Base-by-base conservation (phyloP, 2,329 filamentous ascomycete genomes). In the Xylariales sp. region DNA sequence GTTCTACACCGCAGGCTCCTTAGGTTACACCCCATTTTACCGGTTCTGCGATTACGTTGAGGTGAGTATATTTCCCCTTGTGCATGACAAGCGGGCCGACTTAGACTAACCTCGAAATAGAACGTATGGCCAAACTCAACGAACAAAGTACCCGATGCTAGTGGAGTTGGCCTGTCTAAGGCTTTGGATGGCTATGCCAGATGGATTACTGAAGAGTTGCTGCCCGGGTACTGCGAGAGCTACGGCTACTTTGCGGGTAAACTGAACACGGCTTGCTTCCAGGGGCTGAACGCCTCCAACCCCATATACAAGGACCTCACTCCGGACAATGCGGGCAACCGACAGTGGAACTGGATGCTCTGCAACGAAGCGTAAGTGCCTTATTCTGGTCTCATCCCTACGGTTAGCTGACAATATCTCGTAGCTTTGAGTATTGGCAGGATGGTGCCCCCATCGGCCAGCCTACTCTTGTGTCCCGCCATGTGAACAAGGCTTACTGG, bases 311-410 rank as follows among this genome's bases (percentile, higher is more conserved):
- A 76, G 59, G 81, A 83, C 58, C 58, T 80, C 39, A 69, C 74
- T 2, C 73, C 76, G 0, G 65, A 68, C 71, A 88, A 87, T 73
- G 68, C 69, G 0, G 71, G 79, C 41, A 81, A 86, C 75, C 79
- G 85, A 3, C 85, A 87, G 70, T 88, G 85, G 85, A 77, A 80
- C 14, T 88, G 85, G 85, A 81, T 88, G 75, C 78, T 83, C 5
- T 88, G 86, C 79, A 87, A 88, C 75, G 79, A 82, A 67, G 80
- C 81, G 55, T 69, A 58, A 61, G 67, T 58, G 5, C 34, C 18
- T 1, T 8, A 12, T 41, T 30, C 50, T 7, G 9, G 10, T 34
- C 7, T 14, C 9, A 10, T 28, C 7, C 1, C 9, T 10, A 39
- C 52, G 12, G 46, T 9, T 52, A 14, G 16, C 54, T 67, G 10